Evolutionary conservation across 768 basidiomycete species (phyloP), one percentile per base, ranked within the genome.

Genomic region (Hypsizygus marmoreus): DNA sequence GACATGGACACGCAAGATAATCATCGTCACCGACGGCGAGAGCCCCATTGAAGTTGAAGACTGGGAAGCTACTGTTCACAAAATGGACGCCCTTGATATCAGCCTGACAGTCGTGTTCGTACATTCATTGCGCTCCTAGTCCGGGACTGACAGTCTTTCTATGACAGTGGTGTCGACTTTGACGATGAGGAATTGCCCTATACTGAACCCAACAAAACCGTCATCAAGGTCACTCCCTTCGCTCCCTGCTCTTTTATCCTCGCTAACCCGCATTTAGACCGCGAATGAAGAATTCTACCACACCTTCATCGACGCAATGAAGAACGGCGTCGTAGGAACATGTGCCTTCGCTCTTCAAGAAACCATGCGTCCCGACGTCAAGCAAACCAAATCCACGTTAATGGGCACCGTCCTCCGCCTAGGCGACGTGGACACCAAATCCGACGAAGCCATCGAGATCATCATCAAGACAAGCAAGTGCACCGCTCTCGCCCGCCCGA

Each of bases 21-120:
- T 88, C 28, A 57, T 97, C 12, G 63, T 97, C 14, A 98, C 95
- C 0, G 92, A 98, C 57, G 95, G 86, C 54, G 83, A 88, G 66
- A 80, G 73, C 28, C 81, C 80, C 3, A 80, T 88, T 44, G 83
- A 88, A 56, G 58, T 82, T 3, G 86, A 87, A 55, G 81, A 89
- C 50, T 91, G 89, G 86, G 81, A 90, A 54, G 71, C 66, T 0
- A 87, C 81, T 1, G 78, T 77, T 34, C 60, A 71, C 32, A 86
- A 86, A 55, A 80, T 97, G 70, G 75, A 84, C 39, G 63, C 62
- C 3, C 59, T 82, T 19, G 71, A 75, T 4, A 70, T 94, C 28
- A 63, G 68, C 9, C 58, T 95, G 34, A 81, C 81, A 2, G 70
- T 97, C 43, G 73, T 97, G 95, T 95, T 53, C 43, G 73, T 63